A percentile compares a stretch with the other conserved stretches of the same genome.
Conservation (phyloP, 352 stramenopile genomes). For the Phytophthora crassamura region DNA sequence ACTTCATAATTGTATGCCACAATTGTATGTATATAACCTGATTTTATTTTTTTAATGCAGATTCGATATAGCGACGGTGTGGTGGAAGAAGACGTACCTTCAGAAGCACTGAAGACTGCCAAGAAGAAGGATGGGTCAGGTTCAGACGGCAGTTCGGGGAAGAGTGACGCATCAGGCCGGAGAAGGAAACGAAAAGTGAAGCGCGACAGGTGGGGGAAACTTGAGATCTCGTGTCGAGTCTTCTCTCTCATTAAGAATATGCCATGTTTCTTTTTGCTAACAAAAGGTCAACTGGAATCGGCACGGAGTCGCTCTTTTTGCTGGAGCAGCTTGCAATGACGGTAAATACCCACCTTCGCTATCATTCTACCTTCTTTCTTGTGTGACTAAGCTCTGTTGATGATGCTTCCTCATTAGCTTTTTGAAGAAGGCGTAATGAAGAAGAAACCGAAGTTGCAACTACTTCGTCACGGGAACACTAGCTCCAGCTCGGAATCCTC, state of each 20-base stretch:
- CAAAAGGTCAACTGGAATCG: slow-evolving; percentile 24
- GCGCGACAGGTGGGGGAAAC: slow-evolving; percentile 1
- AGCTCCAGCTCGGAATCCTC: slow-evolving; percentile 35
- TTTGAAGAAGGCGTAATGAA: slow-evolving; percentile 61
- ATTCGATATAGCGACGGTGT: slow-evolving; percentile 58
- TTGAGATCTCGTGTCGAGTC: not conserved
- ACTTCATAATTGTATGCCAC: not conserved
- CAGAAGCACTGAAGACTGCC: slow-evolving; percentile 35
- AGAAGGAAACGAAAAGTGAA: slow-evolving; percentile 11
- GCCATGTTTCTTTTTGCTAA: not conserved
- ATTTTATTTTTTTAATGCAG: slow-evolving; percentile 24
- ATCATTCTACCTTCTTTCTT: not conserved
- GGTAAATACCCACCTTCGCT: slow-evolving; percentile 23
- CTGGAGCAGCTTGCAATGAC: slow-evolving; percentile 75
- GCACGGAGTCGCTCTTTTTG: slow-evolving; percentile 57
- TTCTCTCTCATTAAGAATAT: not conserved
- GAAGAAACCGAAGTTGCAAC: slow-evolving; percentile 50
- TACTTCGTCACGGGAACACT: slow-evolving; percentile 22
- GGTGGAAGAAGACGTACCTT: slow-evolving; percentile 62
- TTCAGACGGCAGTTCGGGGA: slow-evolving; percentile 6
- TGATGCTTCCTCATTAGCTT: slow-evolving; percentile 38
- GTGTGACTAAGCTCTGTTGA: too few species aligned
- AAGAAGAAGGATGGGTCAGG: slow-evolving; percentile 20
- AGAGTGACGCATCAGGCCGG: not conserved
- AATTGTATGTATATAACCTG: not conserved